A percentile compares a stretch with the other conserved stretches of the same genome.
phyloP scores from a whole-genome alignment of 805 yeast species.

The Zygosaccharomyces gambellarensis region DNA sequence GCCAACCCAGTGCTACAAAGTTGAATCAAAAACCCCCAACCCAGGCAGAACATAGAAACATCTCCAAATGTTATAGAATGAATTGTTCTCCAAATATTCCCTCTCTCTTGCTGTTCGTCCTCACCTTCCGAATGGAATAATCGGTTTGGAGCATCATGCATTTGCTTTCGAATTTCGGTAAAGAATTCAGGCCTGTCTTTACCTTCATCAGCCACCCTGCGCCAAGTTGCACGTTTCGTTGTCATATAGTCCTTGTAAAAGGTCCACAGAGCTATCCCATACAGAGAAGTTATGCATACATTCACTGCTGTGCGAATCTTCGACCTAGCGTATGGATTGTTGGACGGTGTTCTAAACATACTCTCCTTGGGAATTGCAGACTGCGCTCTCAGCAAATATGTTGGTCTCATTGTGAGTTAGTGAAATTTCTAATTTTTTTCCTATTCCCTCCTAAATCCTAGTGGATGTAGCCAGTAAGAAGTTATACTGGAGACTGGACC shows the following conservation, averaged over 20 bases:
- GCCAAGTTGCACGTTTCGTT: slow-evolving; percentile 9
- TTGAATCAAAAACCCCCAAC: slow-evolving; percentile 23
- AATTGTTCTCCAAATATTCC: slow-evolving; percentile 10
- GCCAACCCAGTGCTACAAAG: slow-evolving; percentile 19
- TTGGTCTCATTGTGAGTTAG: slow-evolving; percentile 6
- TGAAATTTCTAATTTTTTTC: neutral
- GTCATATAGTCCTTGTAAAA: slow-evolving; percentile 21
- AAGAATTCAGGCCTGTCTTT: slow-evolving; percentile 8
- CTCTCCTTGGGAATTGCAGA: neutral
- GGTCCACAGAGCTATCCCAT: slow-evolving; percentile 19
- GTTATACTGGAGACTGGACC: too few relatives aligned
- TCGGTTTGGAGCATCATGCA: slow-evolving; percentile 19
- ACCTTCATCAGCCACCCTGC: neutral
- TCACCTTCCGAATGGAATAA: slow-evolving; percentile 12
- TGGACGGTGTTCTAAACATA: slow-evolving; percentile 4
- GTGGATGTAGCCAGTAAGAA: too few relatives aligned
- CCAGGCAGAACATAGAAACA: slow-evolving; percentile 19
- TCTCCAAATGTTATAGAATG: slow-evolving; percentile 21
- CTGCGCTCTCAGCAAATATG: slow-evolving; percentile 1
- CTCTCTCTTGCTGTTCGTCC: slow-evolving; percentile 8
- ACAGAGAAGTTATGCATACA: slow-evolving; percentile 16
- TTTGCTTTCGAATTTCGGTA: slow-evolving; percentile 9
- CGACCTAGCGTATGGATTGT: slow-evolving; percentile 16
- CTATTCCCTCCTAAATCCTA: too few relatives aligned
- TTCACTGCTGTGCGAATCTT: slow-evolving; percentile 14